These are phyloP conservation scores for Colletotrichum sp. DNA, from an alignment of 2,329 filamentous ascomycete genomes.

Conservation along the genomic window DNA sequence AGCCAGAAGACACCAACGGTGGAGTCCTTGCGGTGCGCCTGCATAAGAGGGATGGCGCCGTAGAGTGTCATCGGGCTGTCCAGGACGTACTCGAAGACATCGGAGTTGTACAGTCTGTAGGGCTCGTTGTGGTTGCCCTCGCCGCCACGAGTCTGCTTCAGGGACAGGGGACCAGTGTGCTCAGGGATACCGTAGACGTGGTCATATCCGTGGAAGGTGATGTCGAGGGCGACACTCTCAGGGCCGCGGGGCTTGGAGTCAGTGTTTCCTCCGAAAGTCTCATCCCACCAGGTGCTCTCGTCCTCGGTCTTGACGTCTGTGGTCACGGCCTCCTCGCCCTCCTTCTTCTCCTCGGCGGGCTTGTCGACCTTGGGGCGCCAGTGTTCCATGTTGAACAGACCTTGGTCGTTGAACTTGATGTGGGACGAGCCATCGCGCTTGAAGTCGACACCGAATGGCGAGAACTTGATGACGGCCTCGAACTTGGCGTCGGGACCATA, in stretches of 20 bases:
- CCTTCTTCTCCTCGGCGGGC: constrained; percentile 54
- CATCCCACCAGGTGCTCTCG: constrained; percentile 97
- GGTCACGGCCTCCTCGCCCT: constrained; percentile 53
- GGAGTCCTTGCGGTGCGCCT: constrained; percentile 91
- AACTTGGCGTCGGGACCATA: constrained; percentile 81
- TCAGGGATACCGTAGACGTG: constrained; percentile 95
- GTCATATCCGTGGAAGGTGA: constrained; percentile 88
- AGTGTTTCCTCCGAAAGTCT: constrained; percentile 92
- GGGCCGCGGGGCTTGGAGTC: constrained; percentile 95
- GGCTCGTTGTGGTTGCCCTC: constrained; percentile 86
- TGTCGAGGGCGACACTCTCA: constrained; percentile 89
- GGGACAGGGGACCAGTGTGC: constrained; percentile 84
- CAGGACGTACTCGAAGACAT: constrained; percentile 97
- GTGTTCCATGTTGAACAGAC: constrained; percentile 91
- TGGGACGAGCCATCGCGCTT: constrained; percentile 82
- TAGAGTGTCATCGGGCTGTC: constrained; percentile 99
- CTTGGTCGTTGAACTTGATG: constrained; percentile 88
- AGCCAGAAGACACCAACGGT: constrained; percentile 98
- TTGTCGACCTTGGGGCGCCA: constrained; percentile 88
- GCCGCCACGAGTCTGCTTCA: constrained; percentile 90
- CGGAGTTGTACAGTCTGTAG: constrained; percentile 93
- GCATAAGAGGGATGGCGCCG: constrained; percentile 97
- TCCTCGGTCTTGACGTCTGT: constrained; percentile 58
- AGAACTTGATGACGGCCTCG: constrained; percentile 82
- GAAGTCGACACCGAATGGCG: constrained; percentile 87